A percentile compares a stretch with the other conserved stretches of the same genome.
Conservation (phyloP, 192 early-diverging fungal species). For the Podila epicladia region DNA sequence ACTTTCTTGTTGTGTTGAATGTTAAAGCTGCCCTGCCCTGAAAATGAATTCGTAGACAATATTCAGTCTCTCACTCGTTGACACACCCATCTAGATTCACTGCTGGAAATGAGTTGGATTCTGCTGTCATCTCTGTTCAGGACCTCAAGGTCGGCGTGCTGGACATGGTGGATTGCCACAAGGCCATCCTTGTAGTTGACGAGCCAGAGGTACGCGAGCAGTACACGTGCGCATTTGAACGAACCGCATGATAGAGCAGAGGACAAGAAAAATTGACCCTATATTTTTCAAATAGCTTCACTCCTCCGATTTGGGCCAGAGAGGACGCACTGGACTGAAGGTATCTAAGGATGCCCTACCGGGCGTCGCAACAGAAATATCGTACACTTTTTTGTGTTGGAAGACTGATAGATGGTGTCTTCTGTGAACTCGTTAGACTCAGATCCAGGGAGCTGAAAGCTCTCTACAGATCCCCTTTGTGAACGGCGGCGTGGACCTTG, state of each 20-base stretch:
- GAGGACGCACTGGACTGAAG: conserved; percentile 35
- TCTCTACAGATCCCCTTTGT: conserved; percentile 48
- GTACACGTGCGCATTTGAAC: background rate
- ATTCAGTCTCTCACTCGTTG: background rate
- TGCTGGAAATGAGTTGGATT: conserved; percentile 10
- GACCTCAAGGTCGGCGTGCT: conserved; percentile 24
- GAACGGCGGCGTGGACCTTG: conserved; percentile 31
- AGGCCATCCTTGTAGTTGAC: conserved; percentile 44
- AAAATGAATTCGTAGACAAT: background rate
- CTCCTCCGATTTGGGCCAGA: conserved; percentile 30
- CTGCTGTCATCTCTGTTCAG: conserved; percentile 38
- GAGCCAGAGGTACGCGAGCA: conserved; percentile 29
- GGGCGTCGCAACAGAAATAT: background rate
- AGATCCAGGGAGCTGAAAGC: conserved; percentile 27
- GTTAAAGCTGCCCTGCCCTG: background rate
- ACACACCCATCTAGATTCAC: conserved; percentile 13
- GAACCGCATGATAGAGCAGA: background rate
- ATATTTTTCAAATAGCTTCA: conserved; percentile 28
- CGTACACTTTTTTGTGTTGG: background rate
- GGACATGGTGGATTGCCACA: conserved; percentile 41
- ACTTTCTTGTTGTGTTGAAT: background rate
- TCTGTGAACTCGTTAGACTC: conserved; percentile 17
- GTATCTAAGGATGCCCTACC: conserved; percentile 5
- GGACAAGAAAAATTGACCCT: background rate
- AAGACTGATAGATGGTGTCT: background rate